These are phyloP conservation scores for Fusarium agapanthi DNA, from an alignment of 2,329 filamentous ascomycete species.

Conservation along the genomic window DNA sequence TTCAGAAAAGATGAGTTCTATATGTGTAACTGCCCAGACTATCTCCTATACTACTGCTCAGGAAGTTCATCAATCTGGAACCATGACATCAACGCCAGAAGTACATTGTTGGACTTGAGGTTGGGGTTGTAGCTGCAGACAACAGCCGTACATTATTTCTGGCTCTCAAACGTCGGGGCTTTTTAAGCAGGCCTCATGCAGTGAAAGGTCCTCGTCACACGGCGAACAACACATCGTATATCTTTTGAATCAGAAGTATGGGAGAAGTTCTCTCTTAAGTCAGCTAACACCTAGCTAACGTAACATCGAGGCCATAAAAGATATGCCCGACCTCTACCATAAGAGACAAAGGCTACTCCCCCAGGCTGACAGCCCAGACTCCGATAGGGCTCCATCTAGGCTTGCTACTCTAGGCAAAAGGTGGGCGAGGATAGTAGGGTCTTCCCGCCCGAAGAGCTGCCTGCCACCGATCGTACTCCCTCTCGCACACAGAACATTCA, in stretches of 20 bases:
- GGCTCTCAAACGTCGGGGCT: fast-evolving
- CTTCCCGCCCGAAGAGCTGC: background rate
- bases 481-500: background rate
- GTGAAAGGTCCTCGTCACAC: fast-evolving
- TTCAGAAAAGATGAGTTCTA: fast-evolving
- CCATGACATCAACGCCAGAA: background rate
- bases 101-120: background rate
- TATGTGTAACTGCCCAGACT: too few species aligned
- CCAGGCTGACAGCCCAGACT: too few species aligned
- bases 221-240: too few species aligned
- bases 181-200: fast-evolving
- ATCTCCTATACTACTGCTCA: background rate
- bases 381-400: background rate
- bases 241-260: fast-evolving
- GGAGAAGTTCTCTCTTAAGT: background rate
- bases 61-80: fast-evolving
- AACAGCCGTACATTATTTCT: background rate
- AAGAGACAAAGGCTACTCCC: fast-evolving
- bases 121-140: fast-evolving
- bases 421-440: background rate
- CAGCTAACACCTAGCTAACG: background rate
- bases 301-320: background rate
- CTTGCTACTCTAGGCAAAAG: background rate
- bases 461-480: background rate
- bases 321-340: background rate